Evolutionary conservation across 805 yeast genomes (phyloP), one percentile per base, ranked within the genome.

Genomic region (Tetrapisispora fleetii): DNA sequence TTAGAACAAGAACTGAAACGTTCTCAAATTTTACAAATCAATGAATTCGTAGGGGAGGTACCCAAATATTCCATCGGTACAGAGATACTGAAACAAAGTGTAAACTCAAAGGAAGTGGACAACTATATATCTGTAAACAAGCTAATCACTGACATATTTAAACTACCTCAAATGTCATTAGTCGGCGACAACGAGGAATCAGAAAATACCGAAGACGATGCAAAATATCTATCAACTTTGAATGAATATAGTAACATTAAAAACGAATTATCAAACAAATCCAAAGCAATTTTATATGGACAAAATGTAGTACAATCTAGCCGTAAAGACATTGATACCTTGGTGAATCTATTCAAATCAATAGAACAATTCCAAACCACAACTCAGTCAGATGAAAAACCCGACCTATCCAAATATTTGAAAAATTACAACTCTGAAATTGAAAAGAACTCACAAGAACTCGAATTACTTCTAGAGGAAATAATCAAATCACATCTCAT

Each of bases 221-320:
- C 28, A 2, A 28, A 41, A 30, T 41, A 24, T 30, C 43, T 45
- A 10, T 43, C 46, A 11, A 45, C 52, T 7, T 47, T 63, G n/a
- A 47, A 48, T 9, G 65, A 62, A 46, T 64, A 64, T 46, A 52
- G 54, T 19, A 48, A 49, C 22, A 49, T 64, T n/a, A 50, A 62
- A 43, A 48, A 38, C 11, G 52, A 54, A 14, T 37, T 63, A 19
- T 46, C 52, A 7, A 30, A 40, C 9, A 58, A 59, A 43, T 56
- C 59, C 45, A 42, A 51, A 14, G 57, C 57, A 11, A 54, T 60
- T 10, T 37, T 37, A 13, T 32, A 47, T 21, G 61, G 57, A 28
- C 52, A 52, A 19, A 16, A 17, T 1, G 39, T 40, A 19, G n/a
- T 54, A 21, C 39, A 33, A 5, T 43, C 47, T n/a, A 35, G 50